Conservation (phyloP, 78 protist genomes). For the Mantamonas sphyraenae region DNA sequence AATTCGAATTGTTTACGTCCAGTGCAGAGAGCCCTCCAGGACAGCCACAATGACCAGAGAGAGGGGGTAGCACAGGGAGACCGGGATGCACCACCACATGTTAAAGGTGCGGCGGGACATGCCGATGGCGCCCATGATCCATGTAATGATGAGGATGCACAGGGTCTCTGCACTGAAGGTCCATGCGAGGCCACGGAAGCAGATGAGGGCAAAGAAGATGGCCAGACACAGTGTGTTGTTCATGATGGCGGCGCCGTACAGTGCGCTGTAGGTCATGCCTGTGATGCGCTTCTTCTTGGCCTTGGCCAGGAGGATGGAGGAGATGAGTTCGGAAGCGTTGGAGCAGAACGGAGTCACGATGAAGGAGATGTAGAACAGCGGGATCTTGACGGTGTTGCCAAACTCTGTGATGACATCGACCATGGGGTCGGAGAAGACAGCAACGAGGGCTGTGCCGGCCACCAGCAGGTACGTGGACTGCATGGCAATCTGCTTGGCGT, state of each 20-base stretch:
- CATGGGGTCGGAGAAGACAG: constrained; percentile 79
- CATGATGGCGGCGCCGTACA: constrained; percentile 70
- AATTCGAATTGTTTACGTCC: too few relatives aligned
- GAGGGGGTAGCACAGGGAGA: constrained; percentile 31
- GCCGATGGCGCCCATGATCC: constrained; percentile 21
- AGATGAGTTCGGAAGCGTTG: constrained; percentile 67
- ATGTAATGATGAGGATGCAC: constrained; percentile 38
- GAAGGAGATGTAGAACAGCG: constrained; percentile 63
- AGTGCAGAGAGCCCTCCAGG: constrained; percentile 38
- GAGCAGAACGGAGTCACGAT: constrained; percentile 66
- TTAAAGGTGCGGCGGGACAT: not conserved
- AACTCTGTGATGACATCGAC: constrained; percentile 54
- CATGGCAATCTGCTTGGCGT: constrained; percentile 8
- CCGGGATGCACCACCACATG: not conserved
- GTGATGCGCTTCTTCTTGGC: constrained; percentile 43
- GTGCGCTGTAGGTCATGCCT: constrained; percentile 34
- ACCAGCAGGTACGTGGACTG: constrained; percentile 16
- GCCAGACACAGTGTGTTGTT: constrained; percentile 74
- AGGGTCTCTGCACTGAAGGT: constrained; percentile 63
- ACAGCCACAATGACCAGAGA: constrained; percentile 36
- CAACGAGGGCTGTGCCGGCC: constrained; percentile 52
- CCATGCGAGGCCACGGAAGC: constrained; percentile 43
- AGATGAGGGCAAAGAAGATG: constrained; percentile 31
- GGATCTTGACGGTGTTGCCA: constrained; percentile 27
- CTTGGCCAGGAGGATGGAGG: constrained; percentile 43